phyloP scores from a whole-genome alignment of 257 asterid species.

The Przewalskia tangutica region DNA sequence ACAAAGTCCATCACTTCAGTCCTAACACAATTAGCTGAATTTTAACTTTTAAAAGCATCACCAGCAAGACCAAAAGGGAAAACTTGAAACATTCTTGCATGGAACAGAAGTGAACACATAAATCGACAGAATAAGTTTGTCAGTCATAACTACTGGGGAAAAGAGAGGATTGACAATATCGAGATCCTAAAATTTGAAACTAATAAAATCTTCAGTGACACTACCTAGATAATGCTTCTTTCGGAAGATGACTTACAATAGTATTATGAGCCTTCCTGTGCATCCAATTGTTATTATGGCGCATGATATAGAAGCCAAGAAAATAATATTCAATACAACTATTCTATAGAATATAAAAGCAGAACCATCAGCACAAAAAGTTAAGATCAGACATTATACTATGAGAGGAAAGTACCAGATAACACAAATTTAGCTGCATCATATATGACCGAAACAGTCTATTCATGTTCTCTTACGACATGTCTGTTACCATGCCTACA shows the following conservation, averaged over 20 bases:
- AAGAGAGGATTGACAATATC: not conserved
- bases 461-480: not conserved
- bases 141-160: not conserved
- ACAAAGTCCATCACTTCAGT: not conserved
- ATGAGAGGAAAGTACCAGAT: not conserved
- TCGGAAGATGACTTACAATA: not conserved
- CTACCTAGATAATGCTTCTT: not conserved
- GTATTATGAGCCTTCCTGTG: not conserved
- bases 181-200: not conserved
- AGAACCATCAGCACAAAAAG: not conserved
- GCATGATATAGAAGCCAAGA: not conserved
- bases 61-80: not conserved
- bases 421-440: not conserved
- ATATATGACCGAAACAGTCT: not conserved
- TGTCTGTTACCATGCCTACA: not conserved
- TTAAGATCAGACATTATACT: not conserved
- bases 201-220: not conserved
- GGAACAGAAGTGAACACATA: not conserved
- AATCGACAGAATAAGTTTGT: not conserved
- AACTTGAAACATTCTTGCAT: not conserved
- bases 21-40: not conserved
- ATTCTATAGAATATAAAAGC: not conserved
- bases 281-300: not conserved
- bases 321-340: not conserved
- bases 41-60: not conserved